phyloP scores from a whole-genome alignment of 2,329 filamentous ascomycete species.

The Alternaria incomplexa region DNA sequence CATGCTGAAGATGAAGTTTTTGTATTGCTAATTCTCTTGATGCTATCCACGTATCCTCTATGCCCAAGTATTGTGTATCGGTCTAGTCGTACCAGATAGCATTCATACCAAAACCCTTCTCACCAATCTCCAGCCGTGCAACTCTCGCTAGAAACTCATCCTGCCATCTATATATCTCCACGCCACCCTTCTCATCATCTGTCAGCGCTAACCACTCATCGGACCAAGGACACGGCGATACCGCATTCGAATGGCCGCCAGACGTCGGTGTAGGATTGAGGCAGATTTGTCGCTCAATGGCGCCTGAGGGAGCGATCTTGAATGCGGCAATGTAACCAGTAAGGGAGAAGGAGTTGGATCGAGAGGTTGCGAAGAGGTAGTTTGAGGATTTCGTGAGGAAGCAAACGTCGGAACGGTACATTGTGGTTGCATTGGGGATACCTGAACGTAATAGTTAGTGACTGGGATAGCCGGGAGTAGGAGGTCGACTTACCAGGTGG shows the following conservation, averaged over 20 bases:
- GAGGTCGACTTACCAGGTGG: constrained; percentile 68
- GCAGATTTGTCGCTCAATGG: constrained; percentile 78
- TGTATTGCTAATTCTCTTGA: background rate
- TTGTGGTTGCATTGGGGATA: constrained; percentile 58
- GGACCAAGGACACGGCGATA: constrained; percentile 81
- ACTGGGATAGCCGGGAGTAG: background rate
- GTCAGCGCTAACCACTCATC: constrained; percentile 92
- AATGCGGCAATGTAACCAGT: constrained; percentile 87
- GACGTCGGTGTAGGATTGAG: constrained; percentile 85
- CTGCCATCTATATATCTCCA: constrained; percentile 88
- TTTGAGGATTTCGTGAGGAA: constrained; percentile 70
- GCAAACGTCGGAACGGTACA: constrained; percentile 88
- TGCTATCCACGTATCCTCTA: background rate
- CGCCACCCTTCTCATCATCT: constrained; percentile 84
- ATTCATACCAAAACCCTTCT: constrained; percentile 95
- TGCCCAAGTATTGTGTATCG: background rate
- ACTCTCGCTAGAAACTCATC: constrained; percentile 81
- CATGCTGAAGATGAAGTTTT: background rate
- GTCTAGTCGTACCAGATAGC: constrained; percentile 87
- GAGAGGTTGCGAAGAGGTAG: constrained; percentile 85
- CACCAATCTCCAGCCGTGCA: constrained; percentile 75
- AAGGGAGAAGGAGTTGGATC: constrained; percentile 75
- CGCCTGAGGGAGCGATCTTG: constrained; percentile 69
- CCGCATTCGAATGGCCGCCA: constrained; percentile 86
- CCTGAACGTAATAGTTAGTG: constrained; percentile 22